Conservation (phyloP, 1,284 basidiomycete species). For the Apiotrichum mycotoxinovorans region DNA sequence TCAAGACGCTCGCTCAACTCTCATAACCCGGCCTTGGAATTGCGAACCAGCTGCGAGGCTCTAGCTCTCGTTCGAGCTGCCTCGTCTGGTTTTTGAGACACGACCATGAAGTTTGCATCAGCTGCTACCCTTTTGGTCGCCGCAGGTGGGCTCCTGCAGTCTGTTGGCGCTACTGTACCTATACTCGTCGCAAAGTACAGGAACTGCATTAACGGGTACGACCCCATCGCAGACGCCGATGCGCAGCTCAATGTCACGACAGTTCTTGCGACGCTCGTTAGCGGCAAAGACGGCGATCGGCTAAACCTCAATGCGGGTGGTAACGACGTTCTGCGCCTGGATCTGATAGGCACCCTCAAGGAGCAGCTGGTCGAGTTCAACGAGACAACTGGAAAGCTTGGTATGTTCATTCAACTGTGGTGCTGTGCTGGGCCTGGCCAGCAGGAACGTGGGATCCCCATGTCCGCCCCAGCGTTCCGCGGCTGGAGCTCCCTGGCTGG, state of each 20-base stretch:
- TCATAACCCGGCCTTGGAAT: too few relatives aligned
- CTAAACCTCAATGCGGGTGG: constrained; percentile 37
- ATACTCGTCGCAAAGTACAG: constrained; percentile 29
- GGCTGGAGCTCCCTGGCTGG: too few relatives aligned
- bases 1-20: too few relatives aligned
- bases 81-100: not conserved
- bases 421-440: too few relatives aligned
- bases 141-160: constrained; percentile 11
- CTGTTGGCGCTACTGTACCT: constrained; percentile 24
- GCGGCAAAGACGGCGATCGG: constrained; percentile 45
- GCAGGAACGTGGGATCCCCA: too few relatives aligned
- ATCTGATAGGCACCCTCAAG: constrained; percentile 38
- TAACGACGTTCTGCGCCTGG: constrained; percentile 42
- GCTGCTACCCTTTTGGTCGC: not conserved
- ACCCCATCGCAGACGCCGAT: constrained; percentile 20
- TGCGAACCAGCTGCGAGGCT: constrained; percentile 1
- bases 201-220: constrained; percentile 27
- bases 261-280: constrained; percentile 69
- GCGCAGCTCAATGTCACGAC: constrained; percentile 59
- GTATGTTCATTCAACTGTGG: too few relatives aligned
- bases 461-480: too few relatives aligned
- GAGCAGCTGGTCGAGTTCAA: constrained; percentile 61
- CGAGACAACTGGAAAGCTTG: constrained; percentile 61
- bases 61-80: not conserved
- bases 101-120: not conserved